A percentile compares a stretch with the other conserved stretches of the same genome.
Conservation (phyloP, 345 rosid genomes). For the Arabidopsis suecica region DNA sequence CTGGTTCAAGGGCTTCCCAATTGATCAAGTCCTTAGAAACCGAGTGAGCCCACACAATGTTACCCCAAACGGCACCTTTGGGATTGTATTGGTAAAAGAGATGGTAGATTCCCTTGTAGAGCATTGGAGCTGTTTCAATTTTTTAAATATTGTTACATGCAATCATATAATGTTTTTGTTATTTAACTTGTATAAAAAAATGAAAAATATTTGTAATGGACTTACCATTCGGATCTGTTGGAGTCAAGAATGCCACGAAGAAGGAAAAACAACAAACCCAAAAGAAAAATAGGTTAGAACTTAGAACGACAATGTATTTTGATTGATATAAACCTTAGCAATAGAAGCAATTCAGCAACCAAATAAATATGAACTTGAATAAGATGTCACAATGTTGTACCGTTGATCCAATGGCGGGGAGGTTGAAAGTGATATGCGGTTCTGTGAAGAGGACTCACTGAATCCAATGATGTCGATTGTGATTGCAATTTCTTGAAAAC, state of each 20-base stretch:
- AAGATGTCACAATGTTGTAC: constrained; percentile 46
- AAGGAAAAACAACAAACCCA: constrained; percentile 26
- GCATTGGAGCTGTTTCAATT: constrained; percentile 67
- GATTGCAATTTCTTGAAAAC: constrained; percentile 51
- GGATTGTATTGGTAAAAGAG: constrained; percentile 95
- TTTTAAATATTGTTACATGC: neutral
- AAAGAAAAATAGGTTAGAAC: constrained; percentile 16
- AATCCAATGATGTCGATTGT: constrained; percentile 29
- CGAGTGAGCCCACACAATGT: constrained; percentile 94
- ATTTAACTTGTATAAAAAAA: neutral
- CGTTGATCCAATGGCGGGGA: constrained; percentile 81
- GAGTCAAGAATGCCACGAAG: constrained; percentile 12
- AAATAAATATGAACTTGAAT: constrained; percentile 2
- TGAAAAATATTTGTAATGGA: neutral
- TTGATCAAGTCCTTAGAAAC: constrained; percentile 82
- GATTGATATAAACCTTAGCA: neutral
- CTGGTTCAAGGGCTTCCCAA: constrained; percentile 72
- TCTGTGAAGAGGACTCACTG: constrained; percentile 46
- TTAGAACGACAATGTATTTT: constrained; percentile 12
- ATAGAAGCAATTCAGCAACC: neutral
- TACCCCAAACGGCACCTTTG: constrained; percentile 88
- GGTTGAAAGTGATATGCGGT: constrained; percentile 89
- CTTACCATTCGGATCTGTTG: constrained; percentile 48
- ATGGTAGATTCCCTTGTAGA: constrained; percentile 79
- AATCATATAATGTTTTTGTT: neutral